Base-by-base conservation (phyloP, 2,329 filamentous ascomycete species). In the Aspergillus sp. region DNA sequence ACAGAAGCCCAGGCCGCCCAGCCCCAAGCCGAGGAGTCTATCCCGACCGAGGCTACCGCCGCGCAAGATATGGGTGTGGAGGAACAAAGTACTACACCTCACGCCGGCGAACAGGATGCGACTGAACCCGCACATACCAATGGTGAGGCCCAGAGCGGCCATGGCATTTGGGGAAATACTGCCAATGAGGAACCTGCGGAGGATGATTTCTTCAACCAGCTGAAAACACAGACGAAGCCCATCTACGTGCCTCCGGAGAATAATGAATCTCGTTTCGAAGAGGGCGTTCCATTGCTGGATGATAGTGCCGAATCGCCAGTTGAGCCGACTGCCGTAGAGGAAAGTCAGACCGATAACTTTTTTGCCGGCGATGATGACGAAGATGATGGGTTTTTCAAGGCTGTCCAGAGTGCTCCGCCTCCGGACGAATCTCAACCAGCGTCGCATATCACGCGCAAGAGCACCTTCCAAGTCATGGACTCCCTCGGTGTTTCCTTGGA, bases 381-480 rank as follows among this genome's bases (percentile, higher is more conserved):
- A n/a, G 74, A 70, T 8, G 72, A 69, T 25, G 72, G 67, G 4
- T 78, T 79, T 56, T 78, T 80, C 60, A 73, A 62, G 47, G 70
- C 71, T 3, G 57, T 66, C 7, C 65, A 63, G 39, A 65, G 67
- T 23, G 21, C 63, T 5, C 55, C 64, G 6, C 17, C 55, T 10
- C 59, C 63, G 19, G 49, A 66, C 19, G 64, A 67, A 9, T 58
- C 64, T 3, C 36, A 59, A 9, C 41, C 48, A 15, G 48, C 57
- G 4, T 43, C 62, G 19, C 67, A 71, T 49, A 59, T 91, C n/a
- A 82, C 87, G 65, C 84, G 89, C 58, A 91, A 91, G 72, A 89
- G 87, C 19, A 92, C 89, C 0, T 82, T 84, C 69, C 86, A 91
- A 73, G 88, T 89, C 1, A 77, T 91, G 59, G 78, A 82, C 25